A percentile compares a stretch with the other conserved stretches of the same genome.
These are phyloP conservation scores for Blastobotrys arbuscula DNA, from an alignment of 1,139 yeast genomes.

Conservation along the genomic window DNA sequence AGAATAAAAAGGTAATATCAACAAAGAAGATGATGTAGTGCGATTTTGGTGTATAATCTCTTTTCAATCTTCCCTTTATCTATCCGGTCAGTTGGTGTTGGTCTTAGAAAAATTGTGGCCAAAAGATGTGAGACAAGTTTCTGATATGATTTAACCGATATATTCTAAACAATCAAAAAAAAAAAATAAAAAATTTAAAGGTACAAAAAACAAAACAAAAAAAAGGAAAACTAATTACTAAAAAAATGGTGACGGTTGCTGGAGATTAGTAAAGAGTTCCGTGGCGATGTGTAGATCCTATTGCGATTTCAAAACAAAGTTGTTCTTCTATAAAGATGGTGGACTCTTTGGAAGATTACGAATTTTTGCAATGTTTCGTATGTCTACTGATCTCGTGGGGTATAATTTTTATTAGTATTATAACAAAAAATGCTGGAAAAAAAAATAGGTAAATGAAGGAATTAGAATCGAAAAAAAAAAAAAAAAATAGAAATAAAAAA, in stretches of 20 bases:
- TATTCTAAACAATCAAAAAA: neutral
- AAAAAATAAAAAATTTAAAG: neutral
- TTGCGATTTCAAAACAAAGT: too few species aligned
- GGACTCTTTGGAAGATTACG: too few species aligned
- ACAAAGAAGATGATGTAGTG: neutral
- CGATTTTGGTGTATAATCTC: neutral
- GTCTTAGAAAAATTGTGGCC: neutral
- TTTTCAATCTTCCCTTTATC: neutral
- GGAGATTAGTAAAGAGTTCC: too few species aligned
- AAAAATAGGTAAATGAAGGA: neutral
- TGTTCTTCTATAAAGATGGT: too few species aligned
- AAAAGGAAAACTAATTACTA: too few species aligned
- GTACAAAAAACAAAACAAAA: neutral
- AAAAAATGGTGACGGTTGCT: too few species aligned
- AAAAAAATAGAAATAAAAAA: too few species aligned
- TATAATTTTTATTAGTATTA: too few species aligned
- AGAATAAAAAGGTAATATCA: neutral
- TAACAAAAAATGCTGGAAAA: neutral
- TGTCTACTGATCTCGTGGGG: too few species aligned
- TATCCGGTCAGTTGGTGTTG: neutral
- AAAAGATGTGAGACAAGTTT: slow-evolving; percentile 2
- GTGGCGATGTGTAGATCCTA: too few species aligned
- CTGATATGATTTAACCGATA: neutral
- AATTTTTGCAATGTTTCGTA: too few species aligned
- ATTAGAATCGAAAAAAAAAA: neutral